Evolutionary conservation across 2,329 filamentous ascomycete genomes (phyloP).

Genomic region (Daldinia sp.): DNA sequence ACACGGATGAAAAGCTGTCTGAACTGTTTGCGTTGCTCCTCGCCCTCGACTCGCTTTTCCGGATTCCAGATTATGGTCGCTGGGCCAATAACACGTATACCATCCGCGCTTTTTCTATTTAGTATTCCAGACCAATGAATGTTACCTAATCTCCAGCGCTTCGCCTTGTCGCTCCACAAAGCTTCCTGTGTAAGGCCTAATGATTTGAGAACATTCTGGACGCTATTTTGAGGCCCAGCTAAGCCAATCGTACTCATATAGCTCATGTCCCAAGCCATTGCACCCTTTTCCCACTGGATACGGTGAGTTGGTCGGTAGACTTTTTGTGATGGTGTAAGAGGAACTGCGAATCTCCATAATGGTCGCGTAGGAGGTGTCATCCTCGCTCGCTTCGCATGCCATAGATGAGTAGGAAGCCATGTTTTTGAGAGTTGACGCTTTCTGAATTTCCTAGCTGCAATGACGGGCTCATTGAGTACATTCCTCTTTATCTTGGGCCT

Average conservation of each 20-base stretch:
- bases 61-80: slow-evolving; percentile 80
- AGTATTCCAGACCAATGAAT: slow-evolving; percentile 60
- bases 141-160: slow-evolving; percentile 71
- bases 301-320: slow-evolving; percentile 88
- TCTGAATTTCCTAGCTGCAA: slow-evolving; percentile 70
- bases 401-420: slow-evolving; percentile 94
- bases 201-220: slow-evolving; percentile 71
- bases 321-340: slow-evolving; percentile 87
- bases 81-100: slow-evolving; percentile 70
- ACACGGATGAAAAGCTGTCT: slow-evolving; percentile 73
- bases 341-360: slow-evolving; percentile 90
- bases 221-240: slow-evolving; percentile 69
- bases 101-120: slow-evolving; percentile 62
- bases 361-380: slow-evolving; percentile 83
- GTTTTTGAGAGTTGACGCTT: slow-evolving; percentile 89
- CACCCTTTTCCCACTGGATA: slow-evolving; percentile 76
- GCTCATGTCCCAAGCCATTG: slow-evolving; percentile 90
- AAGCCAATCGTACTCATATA: slow-evolving; percentile 89
- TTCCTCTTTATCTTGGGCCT: slow-evolving; percentile 76
- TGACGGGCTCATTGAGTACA: slow-evolving; percentile 69
- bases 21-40: slow-evolving; percentile 33
- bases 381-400: slow-evolving; percentile 88
- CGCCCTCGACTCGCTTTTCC: slow-evolving; percentile 36
- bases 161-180: slow-evolving; percentile 69
- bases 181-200: slow-evolving; percentile 69